Evolutionary conservation across 805 yeast genomes (phyloP).

Genomic region (Isabelozyma gotoi): DNA sequence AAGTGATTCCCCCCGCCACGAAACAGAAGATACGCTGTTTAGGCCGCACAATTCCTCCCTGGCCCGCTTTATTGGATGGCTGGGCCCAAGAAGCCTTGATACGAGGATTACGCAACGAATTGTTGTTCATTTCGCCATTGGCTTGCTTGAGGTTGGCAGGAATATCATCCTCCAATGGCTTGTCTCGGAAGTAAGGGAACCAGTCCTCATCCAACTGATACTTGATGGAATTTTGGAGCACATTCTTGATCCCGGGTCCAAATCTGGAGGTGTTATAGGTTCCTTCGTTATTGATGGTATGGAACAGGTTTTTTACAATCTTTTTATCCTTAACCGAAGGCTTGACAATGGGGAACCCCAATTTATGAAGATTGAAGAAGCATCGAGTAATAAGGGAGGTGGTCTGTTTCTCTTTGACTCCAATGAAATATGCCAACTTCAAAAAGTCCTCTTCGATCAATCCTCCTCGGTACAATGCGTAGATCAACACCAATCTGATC

Average conservation of each 20-base stretch:
- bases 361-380: conserved; percentile 38
- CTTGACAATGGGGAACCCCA: conserved; percentile 60
- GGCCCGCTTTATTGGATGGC: conserved; percentile 17
- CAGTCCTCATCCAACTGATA: conserved; percentile 53
- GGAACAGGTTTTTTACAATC: conserved; percentile 51
- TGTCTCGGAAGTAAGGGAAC: conserved; percentile 77
- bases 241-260: conserved; percentile 65
- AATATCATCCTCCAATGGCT: conserved; percentile 55
- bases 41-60: conserved; percentile 11
- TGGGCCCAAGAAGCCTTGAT: conserved; percentile 80
- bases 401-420: conserved; percentile 45
- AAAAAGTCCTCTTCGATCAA: conserved; percentile 68
- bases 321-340: conserved; percentile 39
- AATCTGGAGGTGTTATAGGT: conserved; percentile 69
- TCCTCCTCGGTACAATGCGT: conserved; percentile 82
- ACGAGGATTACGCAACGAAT: conserved; percentile 66
- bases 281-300: conserved; percentile 52
- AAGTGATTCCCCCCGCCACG: conserved; percentile 87
- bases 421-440: conserved; percentile 61
- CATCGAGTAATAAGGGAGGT: conserved; percentile 57
- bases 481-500: conserved; percentile 69
- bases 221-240: conserved; percentile 50
- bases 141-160: conserved; percentile 16
- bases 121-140: conserved; percentile 2
- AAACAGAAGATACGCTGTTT: conserved; percentile 76